A percentile compares a stretch with the other conserved stretches of the same genome.
Conservation (phyloP, 768 basidiomycete species). For the Serendipita sp. region DNA sequence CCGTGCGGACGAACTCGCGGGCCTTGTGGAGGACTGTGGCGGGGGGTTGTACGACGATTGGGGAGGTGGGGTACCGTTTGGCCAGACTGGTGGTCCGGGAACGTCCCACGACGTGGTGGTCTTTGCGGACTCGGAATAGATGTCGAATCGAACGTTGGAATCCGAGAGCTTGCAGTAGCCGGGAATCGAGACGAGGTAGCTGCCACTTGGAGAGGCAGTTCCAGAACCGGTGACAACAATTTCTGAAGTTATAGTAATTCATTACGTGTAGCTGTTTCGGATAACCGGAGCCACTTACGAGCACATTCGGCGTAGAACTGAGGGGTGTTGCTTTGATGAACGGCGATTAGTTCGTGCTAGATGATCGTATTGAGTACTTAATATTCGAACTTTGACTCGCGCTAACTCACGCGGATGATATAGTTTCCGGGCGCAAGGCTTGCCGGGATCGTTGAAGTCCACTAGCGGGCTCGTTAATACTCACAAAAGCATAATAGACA, state of each 20-base stretch:
- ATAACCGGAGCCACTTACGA: neutral
- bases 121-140: neutral
- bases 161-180: constrained; percentile 5
- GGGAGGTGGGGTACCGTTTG: neutral
- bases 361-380: neutral
- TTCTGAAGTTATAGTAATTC: neutral
- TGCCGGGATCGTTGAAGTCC: constrained; percentile 12
- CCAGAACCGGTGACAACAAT: constrained; percentile 10
- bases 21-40: neutral
- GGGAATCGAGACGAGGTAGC: constrained; percentile 12
- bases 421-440: constrained; percentile 12
- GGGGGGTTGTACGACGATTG: neutral
- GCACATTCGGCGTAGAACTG: constrained; percentile 15
- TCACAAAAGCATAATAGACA: too few relatives aligned
- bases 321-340: constrained; percentile 13
- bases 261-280: neutral
- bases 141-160: neutral
- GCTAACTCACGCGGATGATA: constrained; percentile 9
- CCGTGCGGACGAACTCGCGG: neutral
- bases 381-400: neutral
- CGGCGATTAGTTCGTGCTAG: constrained; percentile 8
- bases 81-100: constrained; percentile 4
- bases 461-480: neutral
- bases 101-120: neutral
- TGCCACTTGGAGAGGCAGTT: constrained; percentile 2